A percentile compares a stretch with the other conserved stretches of the same genome.
Evolutionary conservation across 441 rosid species (phyloP).

Genomic region (Syzygium malaccense): DNA sequence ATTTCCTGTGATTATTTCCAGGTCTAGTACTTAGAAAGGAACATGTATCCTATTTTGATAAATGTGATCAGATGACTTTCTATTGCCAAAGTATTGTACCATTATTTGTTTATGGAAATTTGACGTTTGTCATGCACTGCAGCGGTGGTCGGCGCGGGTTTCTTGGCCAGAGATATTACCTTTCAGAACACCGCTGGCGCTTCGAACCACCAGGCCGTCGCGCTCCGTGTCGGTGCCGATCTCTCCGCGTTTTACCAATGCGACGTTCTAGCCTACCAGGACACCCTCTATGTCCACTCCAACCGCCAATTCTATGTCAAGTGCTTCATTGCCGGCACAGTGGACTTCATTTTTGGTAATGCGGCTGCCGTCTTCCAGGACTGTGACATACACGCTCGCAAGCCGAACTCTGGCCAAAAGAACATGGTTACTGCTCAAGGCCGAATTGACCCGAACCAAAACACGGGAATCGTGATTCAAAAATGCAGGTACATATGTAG

Average conservation of each 20-base stretch:
- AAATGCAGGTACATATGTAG: background rate
- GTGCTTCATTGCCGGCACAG: background rate
- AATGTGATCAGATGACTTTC: background rate
- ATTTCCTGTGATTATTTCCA: background rate
- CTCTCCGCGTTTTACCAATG: slow-evolving; percentile 4
- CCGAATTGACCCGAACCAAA: background rate
- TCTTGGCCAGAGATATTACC: slow-evolving; percentile 3
- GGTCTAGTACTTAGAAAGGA: background rate
- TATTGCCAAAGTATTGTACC: background rate
- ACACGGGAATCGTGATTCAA: background rate
- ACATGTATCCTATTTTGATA: background rate
- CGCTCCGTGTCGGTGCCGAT: background rate
- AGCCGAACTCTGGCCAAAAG: background rate
- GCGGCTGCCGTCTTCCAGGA: background rate
- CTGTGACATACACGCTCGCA: background rate
- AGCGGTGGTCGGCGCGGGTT: slow-evolving; percentile 10
- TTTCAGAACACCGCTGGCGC: slow-evolving; percentile 11
- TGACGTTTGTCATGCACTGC: background rate
- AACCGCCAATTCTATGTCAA: background rate
- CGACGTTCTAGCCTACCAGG: slow-evolving; percentile 4
- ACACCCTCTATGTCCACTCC: slow-evolving; percentile 7
- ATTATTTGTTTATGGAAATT: background rate
- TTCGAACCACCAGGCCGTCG: slow-evolving; percentile 7
- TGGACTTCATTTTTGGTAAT: slow-evolving; percentile 1
- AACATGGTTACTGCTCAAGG: slow-evolving; percentile 8